Evolutionary conservation across 2,329 filamentous ascomycete species (phyloP).

Genomic region (Talaromyces sp.): DNA sequence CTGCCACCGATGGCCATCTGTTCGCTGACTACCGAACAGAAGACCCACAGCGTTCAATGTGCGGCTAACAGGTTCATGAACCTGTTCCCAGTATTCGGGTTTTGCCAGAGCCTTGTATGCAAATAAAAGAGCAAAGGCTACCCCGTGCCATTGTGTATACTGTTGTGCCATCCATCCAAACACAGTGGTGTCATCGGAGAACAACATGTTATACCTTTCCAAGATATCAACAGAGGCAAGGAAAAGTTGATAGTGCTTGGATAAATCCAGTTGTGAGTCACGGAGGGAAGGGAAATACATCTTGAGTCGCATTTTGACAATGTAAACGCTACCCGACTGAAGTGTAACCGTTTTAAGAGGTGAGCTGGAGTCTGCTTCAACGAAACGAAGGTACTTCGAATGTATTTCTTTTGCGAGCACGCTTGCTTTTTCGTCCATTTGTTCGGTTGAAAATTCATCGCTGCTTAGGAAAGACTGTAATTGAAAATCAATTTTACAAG

Average conservation of each 20-base stretch:
- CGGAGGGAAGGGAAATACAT: background rate
- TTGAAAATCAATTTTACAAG: background rate
- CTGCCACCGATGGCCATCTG: background rate
- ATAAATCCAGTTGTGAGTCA: background rate
- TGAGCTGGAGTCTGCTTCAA: background rate
- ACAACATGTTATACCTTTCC: background rate
- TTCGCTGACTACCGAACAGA: background rate
- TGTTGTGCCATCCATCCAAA: constrained; percentile 1
- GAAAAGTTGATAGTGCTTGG: background rate
- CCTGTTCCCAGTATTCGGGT: background rate
- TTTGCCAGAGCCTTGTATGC: background rate
- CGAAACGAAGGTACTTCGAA: constrained; percentile 1
- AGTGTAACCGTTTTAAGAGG: background rate
- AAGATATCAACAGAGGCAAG: constrained; percentile 1
- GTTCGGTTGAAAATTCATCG: background rate
- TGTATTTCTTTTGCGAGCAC: background rate
- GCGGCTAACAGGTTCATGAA: background rate
- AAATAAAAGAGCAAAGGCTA: background rate
- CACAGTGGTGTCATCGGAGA: background rate
- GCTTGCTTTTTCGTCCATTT: background rate
- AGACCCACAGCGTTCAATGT: background rate
- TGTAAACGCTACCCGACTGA: background rate
- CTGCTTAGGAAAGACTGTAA: background rate
- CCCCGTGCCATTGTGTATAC: constrained; percentile 8
- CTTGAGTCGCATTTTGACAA: background rate